phyloP scores from a whole-genome alignment of 371 early-diverging fungal species.

The Mucor saturninus region DNA sequence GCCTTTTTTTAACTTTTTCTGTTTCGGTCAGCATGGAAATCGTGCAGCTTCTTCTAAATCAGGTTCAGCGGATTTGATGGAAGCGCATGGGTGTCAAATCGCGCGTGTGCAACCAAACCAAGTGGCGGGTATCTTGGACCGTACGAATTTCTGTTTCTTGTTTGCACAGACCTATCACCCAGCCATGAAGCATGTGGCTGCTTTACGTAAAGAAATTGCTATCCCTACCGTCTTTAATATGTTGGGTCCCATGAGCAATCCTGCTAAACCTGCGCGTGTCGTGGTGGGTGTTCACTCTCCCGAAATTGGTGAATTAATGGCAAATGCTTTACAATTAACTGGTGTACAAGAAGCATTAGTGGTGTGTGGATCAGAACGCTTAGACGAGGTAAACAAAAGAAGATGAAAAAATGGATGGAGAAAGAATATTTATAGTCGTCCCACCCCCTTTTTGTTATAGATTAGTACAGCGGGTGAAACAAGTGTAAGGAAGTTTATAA shows the following conservation, averaged over 20 bases:
- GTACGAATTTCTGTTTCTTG: constrained; percentile 87
- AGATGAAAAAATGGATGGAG: background rate
- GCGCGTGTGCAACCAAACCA: constrained; percentile 65
- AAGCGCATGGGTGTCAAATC: constrained; percentile 81
- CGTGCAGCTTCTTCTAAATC: constrained; percentile 92
- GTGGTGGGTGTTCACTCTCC: constrained; percentile 91
- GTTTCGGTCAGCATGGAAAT: constrained; percentile 98
- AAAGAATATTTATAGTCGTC: no score
- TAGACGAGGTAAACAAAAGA: constrained; percentile 63
- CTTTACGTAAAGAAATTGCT: constrained; percentile 85
- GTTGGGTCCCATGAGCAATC: constrained; percentile 94
- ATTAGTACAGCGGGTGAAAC: constrained; percentile 82
- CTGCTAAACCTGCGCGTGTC: constrained; percentile 80
- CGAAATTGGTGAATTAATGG: constrained; percentile 81
- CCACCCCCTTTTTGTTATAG: constrained; percentile 38
- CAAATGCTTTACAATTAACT: constrained; percentile 77
- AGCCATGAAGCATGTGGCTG: constrained; percentile 85
- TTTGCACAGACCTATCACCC: constrained; percentile 94
- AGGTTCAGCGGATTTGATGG: constrained; percentile 94
- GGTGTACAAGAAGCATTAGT: constrained; percentile 85
- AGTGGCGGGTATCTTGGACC: constrained; percentile 68
- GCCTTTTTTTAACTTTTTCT: no score
- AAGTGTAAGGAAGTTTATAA: constrained; percentile 65
- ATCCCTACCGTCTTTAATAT: constrained; percentile 93
- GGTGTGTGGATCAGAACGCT: constrained; percentile 80